Conservation (phyloP, 2,329 filamentous ascomycete genomes). For the Fusarium newnesense region DNA sequence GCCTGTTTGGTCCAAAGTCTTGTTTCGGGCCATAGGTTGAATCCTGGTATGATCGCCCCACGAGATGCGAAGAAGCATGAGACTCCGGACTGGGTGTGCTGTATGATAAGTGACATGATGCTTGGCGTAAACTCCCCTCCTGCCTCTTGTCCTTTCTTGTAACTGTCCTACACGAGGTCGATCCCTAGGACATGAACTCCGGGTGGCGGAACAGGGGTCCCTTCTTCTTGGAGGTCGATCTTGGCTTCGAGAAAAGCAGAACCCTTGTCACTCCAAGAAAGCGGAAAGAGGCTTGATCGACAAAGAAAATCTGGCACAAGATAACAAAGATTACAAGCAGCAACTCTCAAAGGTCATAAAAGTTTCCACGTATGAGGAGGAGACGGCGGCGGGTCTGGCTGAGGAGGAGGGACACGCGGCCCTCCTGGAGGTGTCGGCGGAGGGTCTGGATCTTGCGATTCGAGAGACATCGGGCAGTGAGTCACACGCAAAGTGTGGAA, state of each 20-base stretch:
- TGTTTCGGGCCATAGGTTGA: background rate
- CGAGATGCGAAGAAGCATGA: constrained; percentile 1
- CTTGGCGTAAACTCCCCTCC: background rate
- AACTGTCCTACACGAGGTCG: constrained; percentile 1
- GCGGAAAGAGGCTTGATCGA: constrained; percentile 16
- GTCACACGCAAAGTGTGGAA: constrained; percentile 1
- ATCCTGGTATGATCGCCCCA: constrained; percentile 28
- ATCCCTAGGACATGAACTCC: constrained; percentile 8
- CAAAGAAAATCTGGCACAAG: background rate
- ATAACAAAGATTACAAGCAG: background rate
- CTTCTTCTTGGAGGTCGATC: background rate
- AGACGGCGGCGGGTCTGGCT: constrained; percentile 44
- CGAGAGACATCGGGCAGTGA: constrained; percentile 4
- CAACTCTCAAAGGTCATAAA: background rate
- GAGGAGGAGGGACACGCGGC: constrained; percentile 44
- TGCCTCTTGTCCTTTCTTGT: background rate
- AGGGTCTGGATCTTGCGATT: constrained; percentile 39
- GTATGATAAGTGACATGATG: background rate
- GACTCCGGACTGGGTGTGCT: background rate
- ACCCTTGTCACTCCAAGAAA: constrained; percentile 8
- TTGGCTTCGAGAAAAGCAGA: constrained; percentile 9
- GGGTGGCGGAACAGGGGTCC: constrained; percentile 11
- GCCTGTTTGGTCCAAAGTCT: background rate
- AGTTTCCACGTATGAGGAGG: constrained; percentile 39
- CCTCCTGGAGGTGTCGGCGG: constrained; percentile 45